Base-by-base conservation (phyloP, 768 basidiomycete genomes). In the Panellus pusillus region DNA sequence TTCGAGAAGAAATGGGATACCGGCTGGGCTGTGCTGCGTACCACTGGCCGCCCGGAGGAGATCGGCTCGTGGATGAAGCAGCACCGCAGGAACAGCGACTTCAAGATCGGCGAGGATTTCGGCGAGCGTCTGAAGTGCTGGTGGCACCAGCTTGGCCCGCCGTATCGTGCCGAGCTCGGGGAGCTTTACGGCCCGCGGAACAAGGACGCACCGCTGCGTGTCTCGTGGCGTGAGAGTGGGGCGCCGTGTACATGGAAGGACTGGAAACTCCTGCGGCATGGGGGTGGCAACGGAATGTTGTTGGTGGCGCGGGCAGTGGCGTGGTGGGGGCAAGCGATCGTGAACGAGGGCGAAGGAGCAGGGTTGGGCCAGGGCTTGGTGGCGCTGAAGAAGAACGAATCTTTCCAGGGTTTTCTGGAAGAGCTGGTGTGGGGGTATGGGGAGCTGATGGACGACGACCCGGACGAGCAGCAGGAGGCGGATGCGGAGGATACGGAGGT, bases 251-350 rank as follows among this genome's bases (percentile, higher is more conserved):
- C 6, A 2, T 38, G 20, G 19, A 9, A 18, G 15, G 44, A 50
- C 9, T 47, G 55, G 49, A 1, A 1, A 2, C 1, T n/a, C 7
- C 3, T 35, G 1, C 9, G 44, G 29, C 17, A 15, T 13, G 37
- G 18, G 0, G 50, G 55, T 0, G 11, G n/a, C 11, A 51, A 47
- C 28, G 36, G 55, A 1, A 7, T 56, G 12, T 1, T 51, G 18
- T 32, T 56, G 1, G 31, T 51, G 0, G 35, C 37, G 15, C 45
- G 27, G 9, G 45, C 44, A 0, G 12, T 51, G 8, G 37, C 35
- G 0, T 56, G 55, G 50, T 56, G 55, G 55, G 55, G 49, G 0
- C 55, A 56, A 32, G 6, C 3, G 11, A 51, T 56, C 5, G 18
- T 51, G 5, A 47, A 35, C 35, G 27, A 20, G 4, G 45, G 27